Conservation (phyloP, 805 yeast genomes). For the Metschnikowia gruessii region DNA sequence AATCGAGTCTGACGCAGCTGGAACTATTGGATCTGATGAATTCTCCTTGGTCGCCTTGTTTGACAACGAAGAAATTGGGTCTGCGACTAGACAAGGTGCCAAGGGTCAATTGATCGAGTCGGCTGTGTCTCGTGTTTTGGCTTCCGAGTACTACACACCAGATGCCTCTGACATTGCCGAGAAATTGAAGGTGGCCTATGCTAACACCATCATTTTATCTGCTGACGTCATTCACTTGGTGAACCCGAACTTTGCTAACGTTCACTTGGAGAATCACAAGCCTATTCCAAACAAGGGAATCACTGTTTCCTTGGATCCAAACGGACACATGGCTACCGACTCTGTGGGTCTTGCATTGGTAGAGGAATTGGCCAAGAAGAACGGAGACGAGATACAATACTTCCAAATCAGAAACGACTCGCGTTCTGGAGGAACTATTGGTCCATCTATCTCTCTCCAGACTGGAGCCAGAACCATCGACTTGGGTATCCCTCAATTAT, state of each 20-base stretch:
- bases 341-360: conserved; percentile 65
- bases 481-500: conserved; percentile 76
- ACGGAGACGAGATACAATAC: conserved; percentile 67
- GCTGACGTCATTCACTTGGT: conserved; percentile 83
- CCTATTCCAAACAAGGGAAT: conserved; percentile 79
- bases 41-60: conserved; percentile 63
- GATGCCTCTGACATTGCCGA: conserved; percentile 24
- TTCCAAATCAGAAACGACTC: conserved; percentile 86
- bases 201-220: conserved; percentile 75
- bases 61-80: conserved; percentile 84
- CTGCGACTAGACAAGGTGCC: conserved; percentile 78
- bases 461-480: conserved; percentile 78
- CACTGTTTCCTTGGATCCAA: conserved; percentile 68
- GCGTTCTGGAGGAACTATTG: conserved; percentile 87
- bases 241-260: conserved; percentile 71
- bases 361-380: conserved; percentile 63
- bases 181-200: conserved; percentile 45
- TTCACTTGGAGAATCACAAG: conserved; percentile 72
- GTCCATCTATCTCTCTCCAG: conserved; percentile 61
- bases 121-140: conserved; percentile 54
- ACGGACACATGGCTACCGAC: conserved; percentile 84
- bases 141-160: conserved; percentile 25
- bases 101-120: conserved; percentile 71
- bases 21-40: conserved; percentile 26
- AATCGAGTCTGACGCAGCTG: conserved; percentile 36